Evolutionary conservation across 2,329 filamentous ascomycete genomes (phyloP).

Genomic region (Karstenula rhodostoma): DNA sequence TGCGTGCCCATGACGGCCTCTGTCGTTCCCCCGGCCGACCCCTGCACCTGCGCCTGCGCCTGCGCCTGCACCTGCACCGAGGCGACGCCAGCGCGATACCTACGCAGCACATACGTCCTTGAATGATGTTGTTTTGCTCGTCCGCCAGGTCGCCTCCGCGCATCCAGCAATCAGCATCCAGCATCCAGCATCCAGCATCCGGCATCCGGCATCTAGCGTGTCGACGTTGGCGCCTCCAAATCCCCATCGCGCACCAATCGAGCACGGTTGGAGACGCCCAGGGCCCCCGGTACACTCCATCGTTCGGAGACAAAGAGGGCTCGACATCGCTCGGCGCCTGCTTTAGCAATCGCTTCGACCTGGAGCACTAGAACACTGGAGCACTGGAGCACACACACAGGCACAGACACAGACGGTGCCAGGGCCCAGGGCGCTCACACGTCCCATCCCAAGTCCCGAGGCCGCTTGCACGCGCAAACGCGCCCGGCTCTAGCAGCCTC

Average conservation of each 20-base stretch:
- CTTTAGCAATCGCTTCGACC: no score
- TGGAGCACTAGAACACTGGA: no score
- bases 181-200: slow-evolving; percentile 7
- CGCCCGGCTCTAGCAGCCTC: slow-evolving; percentile 19
- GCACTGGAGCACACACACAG: no score
- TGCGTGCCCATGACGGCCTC: slow-evolving; percentile 27
- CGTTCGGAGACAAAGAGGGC: slow-evolving; percentile 36
- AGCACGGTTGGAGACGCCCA: slow-evolving; percentile 24
- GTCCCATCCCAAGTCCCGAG: no score
- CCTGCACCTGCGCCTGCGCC: slow-evolving; percentile 21
- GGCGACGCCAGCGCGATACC: slow-evolving; percentile 16
- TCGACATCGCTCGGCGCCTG: background rate
- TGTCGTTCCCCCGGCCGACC: slow-evolving; percentile 29
- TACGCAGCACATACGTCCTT: background rate
- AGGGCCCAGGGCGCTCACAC: no score
- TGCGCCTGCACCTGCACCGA: slow-evolving; percentile 31
- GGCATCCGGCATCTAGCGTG: slow-evolving; percentile 6
- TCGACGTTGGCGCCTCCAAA: slow-evolving; percentile 10
- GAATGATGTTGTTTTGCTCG: background rate
- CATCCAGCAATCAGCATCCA: slow-evolving; percentile 8
- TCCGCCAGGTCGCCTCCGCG: slow-evolving; percentile 11
- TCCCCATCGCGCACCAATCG: background rate
- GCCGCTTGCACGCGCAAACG: slow-evolving; percentile 18
- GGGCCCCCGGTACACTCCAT: background rate
- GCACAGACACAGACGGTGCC: no score